Evolutionary conservation across 2,329 filamentous ascomycete species (phyloP).

Genomic region (Paraconiothyrium sp.): DNA sequence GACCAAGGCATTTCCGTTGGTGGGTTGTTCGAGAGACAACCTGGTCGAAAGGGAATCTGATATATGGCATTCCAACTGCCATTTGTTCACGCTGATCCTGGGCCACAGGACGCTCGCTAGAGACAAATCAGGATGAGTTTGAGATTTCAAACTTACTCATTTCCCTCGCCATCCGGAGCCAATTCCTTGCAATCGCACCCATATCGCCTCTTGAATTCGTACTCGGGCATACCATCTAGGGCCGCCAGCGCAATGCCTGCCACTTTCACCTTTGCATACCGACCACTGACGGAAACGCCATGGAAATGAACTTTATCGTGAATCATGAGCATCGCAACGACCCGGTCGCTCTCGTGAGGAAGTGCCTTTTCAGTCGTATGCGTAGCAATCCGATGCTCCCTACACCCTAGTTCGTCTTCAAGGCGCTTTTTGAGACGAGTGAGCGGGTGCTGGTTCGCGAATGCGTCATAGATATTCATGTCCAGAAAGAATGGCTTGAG

Average conservation of each 20-base stretch:
- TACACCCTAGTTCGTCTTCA: constrained; percentile 72
- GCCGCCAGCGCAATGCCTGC: constrained; percentile 66
- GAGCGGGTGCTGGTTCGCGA: constrained; percentile 83
- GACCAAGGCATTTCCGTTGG: too few species aligned
- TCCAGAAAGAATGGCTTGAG: constrained; percentile 83
- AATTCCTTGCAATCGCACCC: constrained; percentile 68
- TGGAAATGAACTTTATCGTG: constrained; percentile 75
- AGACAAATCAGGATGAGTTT: not conserved
- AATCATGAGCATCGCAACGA: constrained; percentile 78
- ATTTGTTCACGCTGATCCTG: too few species aligned
- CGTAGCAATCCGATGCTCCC: constrained; percentile 59
- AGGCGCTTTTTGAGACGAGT: constrained; percentile 75
- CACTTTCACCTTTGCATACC: constrained; percentile 77
- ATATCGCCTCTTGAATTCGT: constrained; percentile 69
- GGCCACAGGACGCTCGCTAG: not conserved
- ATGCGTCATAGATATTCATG: constrained; percentile 87
- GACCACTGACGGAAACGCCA: constrained; percentile 68
- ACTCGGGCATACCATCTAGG: constrained; percentile 61
- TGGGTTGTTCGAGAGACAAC: too few species aligned
- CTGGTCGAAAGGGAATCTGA: too few species aligned
- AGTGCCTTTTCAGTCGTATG: constrained; percentile 56
- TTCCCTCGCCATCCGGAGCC: not conserved
- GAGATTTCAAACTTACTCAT: not conserved
- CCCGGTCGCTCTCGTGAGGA: constrained; percentile 52
- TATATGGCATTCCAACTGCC: too few species aligned